Evolutionary conservation across 2,329 filamentous ascomycete species (phyloP).

Genomic region (Penicillium aurantiogriseum): DNA sequence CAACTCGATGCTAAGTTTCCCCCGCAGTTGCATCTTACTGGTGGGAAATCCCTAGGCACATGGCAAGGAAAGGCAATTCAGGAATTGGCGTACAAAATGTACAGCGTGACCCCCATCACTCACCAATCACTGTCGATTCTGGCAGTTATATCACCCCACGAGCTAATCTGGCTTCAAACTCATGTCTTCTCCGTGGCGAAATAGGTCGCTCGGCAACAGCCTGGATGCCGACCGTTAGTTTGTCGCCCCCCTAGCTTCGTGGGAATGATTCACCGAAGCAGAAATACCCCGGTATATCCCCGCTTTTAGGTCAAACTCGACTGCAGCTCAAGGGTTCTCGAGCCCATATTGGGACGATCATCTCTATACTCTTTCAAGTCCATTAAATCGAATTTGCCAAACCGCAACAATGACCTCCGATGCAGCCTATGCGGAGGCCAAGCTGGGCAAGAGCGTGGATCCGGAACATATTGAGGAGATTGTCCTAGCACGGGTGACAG

Average conservation of each 20-base stretch:
- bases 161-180: neutral
- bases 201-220: constrained; percentile 6
- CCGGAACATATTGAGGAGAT: constrained; percentile 45
- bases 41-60: constrained; percentile 14
- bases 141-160: neutral
- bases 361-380: neutral
- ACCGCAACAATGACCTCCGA: constrained; percentile 5
- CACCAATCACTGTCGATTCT: constrained; percentile 13
- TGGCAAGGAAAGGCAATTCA: neutral
- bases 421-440: neutral
- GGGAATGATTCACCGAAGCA: neutral
- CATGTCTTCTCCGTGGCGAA: constrained; percentile 19
- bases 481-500: constrained; percentile 46
- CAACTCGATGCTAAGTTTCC: neutral
- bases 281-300: constrained; percentile 12
- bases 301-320: neutral
- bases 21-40: constrained; percentile 13
- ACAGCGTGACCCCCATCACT: constrained; percentile 6
- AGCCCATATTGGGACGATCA: neutral
- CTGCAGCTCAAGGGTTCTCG: neutral
- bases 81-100: neutral
- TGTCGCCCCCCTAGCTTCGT: constrained; percentile 1
- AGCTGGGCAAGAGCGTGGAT: constrained; percentile 6
- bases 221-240: neutral
- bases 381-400: neutral